phyloP scores from a whole-genome alignment of 1,284 basidiomycete genomes.

The Mycocalia duriaeana region DNA sequence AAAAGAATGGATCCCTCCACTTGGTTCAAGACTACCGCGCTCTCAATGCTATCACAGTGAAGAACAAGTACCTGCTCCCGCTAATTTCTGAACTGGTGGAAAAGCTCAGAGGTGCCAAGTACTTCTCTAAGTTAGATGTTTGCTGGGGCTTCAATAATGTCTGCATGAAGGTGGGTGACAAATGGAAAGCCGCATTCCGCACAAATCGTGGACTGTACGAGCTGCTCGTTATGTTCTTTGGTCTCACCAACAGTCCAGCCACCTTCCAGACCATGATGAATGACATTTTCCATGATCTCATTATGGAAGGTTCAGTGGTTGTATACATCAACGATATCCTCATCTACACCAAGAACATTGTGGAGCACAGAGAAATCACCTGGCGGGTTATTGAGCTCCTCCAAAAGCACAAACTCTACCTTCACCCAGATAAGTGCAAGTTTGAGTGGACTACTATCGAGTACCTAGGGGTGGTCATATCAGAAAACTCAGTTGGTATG shows the following conservation, averaged over 20 bases:
- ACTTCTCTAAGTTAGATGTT: conserved; percentile 12
- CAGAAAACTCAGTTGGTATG: conserved; percentile 18
- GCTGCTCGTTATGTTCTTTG: conserved; percentile 7
- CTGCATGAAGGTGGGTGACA: conserved; percentile 7
- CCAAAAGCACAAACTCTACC: conserved; percentile 14
- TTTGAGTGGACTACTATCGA: conserved; percentile 21
- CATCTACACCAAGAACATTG: background rate
- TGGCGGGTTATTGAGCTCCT: conserved; percentile 11
- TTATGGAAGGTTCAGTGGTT: conserved; percentile 1
- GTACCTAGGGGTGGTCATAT: conserved; percentile 24
- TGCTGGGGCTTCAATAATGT: conserved; percentile 16
- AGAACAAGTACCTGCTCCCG: conserved; percentile 31
- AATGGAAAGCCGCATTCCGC: conserved; percentile 11
- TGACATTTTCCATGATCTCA: background rate
- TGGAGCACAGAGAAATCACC: background rate
- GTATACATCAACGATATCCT: conserved; percentile 19
- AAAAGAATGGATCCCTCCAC: conserved; percentile 30
- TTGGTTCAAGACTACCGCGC: conserved; percentile 30
- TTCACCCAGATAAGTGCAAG: conserved; percentile 25
- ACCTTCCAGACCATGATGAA: conserved; percentile 10
- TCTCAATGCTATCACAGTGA: conserved; percentile 30
- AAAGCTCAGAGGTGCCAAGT: conserved; percentile 2
- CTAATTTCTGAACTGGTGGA: conserved; percentile 21
- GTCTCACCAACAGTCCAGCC: conserved; percentile 5
- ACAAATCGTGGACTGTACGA: conserved; percentile 2